Percentiles rank a stretch among this genome's conserved stretches.
Conservation (phyloP, 2,329 filamentous ascomycete genomes). For the Paecilomyces formosus region DNA sequence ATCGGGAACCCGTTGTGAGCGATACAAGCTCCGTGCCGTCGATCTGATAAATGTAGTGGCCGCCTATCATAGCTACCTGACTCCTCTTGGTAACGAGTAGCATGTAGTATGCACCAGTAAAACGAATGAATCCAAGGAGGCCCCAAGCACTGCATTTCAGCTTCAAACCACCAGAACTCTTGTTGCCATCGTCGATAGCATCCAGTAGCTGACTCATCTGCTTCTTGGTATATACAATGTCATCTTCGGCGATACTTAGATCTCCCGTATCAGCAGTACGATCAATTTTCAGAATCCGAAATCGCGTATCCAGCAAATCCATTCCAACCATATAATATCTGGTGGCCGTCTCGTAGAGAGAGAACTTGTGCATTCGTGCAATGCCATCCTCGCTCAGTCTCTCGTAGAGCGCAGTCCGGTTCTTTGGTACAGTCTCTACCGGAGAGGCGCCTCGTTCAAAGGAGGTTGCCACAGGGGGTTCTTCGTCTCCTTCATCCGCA, state of each 20-base stretch:
- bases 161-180: constrained; percentile 79
- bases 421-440: constrained; percentile 29
- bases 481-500: constrained; percentile 36
- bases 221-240: constrained; percentile 83
- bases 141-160: constrained; percentile 90
- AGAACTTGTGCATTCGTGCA: constrained; percentile 84
- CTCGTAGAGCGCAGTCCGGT: constrained; percentile 26
- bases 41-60: constrained; percentile 92
- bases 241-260: constrained; percentile 82
- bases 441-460: constrained; percentile 35
- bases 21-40: constrained; percentile 90
- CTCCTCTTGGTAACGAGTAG: constrained; percentile 91
- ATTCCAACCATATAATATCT: constrained; percentile 92
- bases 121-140: constrained; percentile 86
- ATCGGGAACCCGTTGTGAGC: constrained; percentile 65
- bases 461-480: constrained; percentile 36
- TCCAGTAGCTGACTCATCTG: constrained; percentile 92
- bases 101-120: constrained; percentile 97
- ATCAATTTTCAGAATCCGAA: constrained; percentile 91
- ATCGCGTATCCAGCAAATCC: constrained; percentile 80
- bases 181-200: constrained; percentile 92
- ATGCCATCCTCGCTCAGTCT: constrained; percentile 39
- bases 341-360: constrained; percentile 90
- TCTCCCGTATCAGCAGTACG: constrained; percentile 73
- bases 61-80: constrained; percentile 91